phyloP scores from a whole-genome alignment of 2,329 filamentous ascomycete genomes.

The Hypoxylon sp. region DNA sequence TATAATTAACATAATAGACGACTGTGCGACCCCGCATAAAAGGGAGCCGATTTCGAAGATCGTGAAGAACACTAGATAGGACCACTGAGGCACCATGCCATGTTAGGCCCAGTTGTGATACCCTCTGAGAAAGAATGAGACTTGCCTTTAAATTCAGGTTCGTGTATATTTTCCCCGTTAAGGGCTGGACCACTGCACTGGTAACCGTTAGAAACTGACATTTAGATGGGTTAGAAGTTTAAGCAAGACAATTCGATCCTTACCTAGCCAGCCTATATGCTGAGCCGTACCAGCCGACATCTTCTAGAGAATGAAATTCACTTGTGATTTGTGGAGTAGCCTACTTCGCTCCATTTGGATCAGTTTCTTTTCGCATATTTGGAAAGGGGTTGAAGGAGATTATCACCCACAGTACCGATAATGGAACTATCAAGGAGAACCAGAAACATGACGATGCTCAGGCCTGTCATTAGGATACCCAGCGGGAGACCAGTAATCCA shows the following conservation, averaged over 20 bases:
- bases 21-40: constrained; percentile 64
- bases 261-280: constrained; percentile 27
- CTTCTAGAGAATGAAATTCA: constrained; percentile 24
- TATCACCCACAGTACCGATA: constrained; percentile 21
- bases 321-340: constrained; percentile 28
- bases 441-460: constrained; percentile 10
- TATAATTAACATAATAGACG: constrained; percentile 65
- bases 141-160: constrained; percentile 12
- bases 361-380: not conserved
- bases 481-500: constrained; percentile 1
- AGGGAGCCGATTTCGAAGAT: constrained; percentile 69
- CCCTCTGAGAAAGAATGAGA: not conserved
- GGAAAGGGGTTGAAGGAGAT: not conserved
- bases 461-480: not conserved
- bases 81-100: not conserved
- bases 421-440: constrained; percentile 29
- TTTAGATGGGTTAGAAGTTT: not conserved
- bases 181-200: constrained; percentile 15
- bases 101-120: not conserved
- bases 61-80: constrained; percentile 55
- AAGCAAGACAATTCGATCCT: not conserved
- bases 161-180: constrained; percentile 20
- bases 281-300: constrained; percentile 52
- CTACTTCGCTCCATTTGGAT: constrained; percentile 8
- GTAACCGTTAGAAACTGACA: not conserved